Evolutionary conservation across 345 rosid genomes (phyloP), one percentile per base, ranked within the genome.

Genomic region (Syzygium jambos): DNA sequence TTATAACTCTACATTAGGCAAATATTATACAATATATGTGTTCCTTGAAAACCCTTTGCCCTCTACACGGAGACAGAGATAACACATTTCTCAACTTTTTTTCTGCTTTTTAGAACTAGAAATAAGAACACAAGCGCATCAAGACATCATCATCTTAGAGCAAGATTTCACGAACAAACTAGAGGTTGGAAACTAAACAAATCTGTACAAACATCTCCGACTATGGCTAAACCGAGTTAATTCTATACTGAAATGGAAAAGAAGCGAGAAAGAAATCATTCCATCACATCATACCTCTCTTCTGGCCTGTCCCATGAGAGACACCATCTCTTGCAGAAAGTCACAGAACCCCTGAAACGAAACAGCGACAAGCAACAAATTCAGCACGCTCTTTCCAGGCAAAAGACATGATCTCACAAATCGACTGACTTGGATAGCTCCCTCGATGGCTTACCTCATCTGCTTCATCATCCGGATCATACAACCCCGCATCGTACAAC

Each of bases 321-420:
- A 88, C 43, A 87, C 9, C 91, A 95, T 89, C 90, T 95, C 97
- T 65, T 87, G 91, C 15, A 90, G 86, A 90, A 95, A 95, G 86
- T 92, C 95, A 43, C 86, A 92, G 49, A 93, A 91, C 3, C 93
- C 97, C 94, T 95, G 91, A 49, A 89, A 22, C 78, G 91, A 49
- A 89, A 22, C 78, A 68, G 30, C 80, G 25, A 68, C 2, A 4
- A 77, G 15, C 14, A 25, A 27, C 59, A 9, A 55, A 52, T 46
- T 63, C 14, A 52, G 51, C 19, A 14, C 27, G 27, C n/a, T 10
- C 15, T 41, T 53, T 30, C 21, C 29, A 80, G 49, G 29, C n/a
- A 38, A n/a, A 9, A 27, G 3, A 63, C 59, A 3, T 15, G 43
- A 61, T 16, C 19, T 3, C 19, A 17, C 43, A 49, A 49, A 49